Evolutionary conservation across 1,284 basidiomycete genomes (phyloP).

Genomic region (Apiotrichum veenhuisii): DNA sequence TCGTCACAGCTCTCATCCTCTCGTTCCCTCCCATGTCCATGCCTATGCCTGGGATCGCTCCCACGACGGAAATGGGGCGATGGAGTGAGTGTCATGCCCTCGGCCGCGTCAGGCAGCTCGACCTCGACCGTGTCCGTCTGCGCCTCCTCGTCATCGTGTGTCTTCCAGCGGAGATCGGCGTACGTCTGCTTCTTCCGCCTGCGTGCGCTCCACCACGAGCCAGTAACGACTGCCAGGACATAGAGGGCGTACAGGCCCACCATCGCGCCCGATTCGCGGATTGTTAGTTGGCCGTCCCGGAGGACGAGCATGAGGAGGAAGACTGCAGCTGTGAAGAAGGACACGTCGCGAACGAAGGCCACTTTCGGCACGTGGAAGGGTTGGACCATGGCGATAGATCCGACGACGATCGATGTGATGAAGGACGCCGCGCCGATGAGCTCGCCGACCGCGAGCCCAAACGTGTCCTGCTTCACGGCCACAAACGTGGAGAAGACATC

Average conservation of each 20-base stretch:
- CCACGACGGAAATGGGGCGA: background rate
- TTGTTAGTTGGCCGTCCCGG: slow-evolving; percentile 68
- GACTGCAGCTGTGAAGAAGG: slow-evolving; percentile 85
- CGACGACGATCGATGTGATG: slow-evolving; percentile 91
- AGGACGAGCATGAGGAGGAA: slow-evolving; percentile 69
- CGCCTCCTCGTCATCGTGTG: slow-evolving; percentile 4
- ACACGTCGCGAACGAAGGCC: slow-evolving; percentile 86
- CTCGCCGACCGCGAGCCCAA: slow-evolving; percentile 88
- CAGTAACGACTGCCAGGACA: slow-evolving; percentile 69
- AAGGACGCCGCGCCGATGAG: slow-evolving; percentile 92
- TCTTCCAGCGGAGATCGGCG: slow-evolving; percentile 17
- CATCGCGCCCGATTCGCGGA: slow-evolving; percentile 71
- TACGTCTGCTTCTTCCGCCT: slow-evolving; percentile 45
- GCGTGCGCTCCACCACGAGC: slow-evolving; percentile 66
- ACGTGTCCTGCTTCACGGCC: slow-evolving; percentile 79
- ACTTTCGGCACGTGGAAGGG: slow-evolving; percentile 78
- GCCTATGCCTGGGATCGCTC: background rate
- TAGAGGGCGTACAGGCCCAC: slow-evolving; percentile 74
- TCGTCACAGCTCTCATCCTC: background rate
- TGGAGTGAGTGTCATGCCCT: background rate
- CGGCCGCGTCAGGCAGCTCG: slow-evolving; percentile 1
- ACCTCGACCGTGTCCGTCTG: background rate
- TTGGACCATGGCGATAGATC: slow-evolving; percentile 91
- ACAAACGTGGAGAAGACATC: slow-evolving; percentile 93
- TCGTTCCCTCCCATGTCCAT: background rate